These are phyloP conservation scores for Coemansia asiatica DNA, from an alignment of 192 early-diverging fungal genomes.

Conservation along the genomic window DNA sequence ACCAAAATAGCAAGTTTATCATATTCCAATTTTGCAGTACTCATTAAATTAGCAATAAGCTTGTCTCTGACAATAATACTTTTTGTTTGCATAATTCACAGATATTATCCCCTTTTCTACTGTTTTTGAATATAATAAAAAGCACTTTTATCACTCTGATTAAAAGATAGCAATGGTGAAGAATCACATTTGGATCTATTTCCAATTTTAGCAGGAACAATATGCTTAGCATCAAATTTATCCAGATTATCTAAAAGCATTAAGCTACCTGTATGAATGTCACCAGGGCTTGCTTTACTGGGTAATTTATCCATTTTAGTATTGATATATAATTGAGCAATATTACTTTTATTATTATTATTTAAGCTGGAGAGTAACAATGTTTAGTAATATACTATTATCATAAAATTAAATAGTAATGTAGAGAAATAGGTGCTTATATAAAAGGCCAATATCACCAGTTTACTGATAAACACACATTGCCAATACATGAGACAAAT, in stretches of 20 bases:
- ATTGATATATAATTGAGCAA: slow-evolving; percentile 44
- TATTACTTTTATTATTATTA: too few relatives aligned
- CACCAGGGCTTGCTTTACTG: slow-evolving; percentile 73
- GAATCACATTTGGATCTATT: not conserved
- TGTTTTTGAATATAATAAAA: too few relatives aligned
- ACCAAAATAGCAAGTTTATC: slow-evolving; percentile 51
- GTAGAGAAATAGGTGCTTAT: slow-evolving; percentile 75
- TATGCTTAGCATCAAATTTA: slow-evolving; percentile 46
- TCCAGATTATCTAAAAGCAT: slow-evolving; percentile 43
- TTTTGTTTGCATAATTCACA: slow-evolving; percentile 78
- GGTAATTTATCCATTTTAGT: slow-evolving; percentile 40
- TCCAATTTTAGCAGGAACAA: slow-evolving; percentile 25
- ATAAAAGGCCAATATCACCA: slow-evolving; percentile 68
- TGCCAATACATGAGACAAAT: slow-evolving; percentile 62
- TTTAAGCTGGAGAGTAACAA: slow-evolving; percentile 77
- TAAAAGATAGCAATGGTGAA: too few relatives aligned
- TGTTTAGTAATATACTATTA: slow-evolving; percentile 68
- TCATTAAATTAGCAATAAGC: slow-evolving; percentile 65
- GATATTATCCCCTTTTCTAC: too few relatives aligned
- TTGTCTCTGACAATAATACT: slow-evolving; percentile 58
- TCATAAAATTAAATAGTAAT: slow-evolving; percentile 95
- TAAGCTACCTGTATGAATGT: slow-evolving; percentile 73
- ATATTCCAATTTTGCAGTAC: slow-evolving; percentile 58
- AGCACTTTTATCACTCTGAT: too few relatives aligned
- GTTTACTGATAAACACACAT: slow-evolving; percentile 77